Percentiles rank a stretch among this genome's conserved stretches.
Conservation (phyloP, 2,329 filamentous ascomycete genomes). For the Podosphaera leucotricha region DNA sequence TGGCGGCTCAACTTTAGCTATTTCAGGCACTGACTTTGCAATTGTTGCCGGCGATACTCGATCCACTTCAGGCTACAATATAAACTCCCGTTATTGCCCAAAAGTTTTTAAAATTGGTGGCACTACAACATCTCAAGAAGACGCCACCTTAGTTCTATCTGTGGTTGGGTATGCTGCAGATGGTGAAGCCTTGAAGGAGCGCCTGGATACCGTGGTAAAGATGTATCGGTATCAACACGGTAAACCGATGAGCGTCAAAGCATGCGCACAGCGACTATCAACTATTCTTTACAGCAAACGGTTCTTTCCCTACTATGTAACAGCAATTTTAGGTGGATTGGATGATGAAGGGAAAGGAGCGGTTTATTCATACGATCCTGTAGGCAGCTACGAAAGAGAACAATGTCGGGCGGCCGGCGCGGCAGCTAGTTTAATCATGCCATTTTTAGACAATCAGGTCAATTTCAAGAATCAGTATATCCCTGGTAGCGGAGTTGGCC, state of each 20-base stretch:
- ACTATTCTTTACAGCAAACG: constrained; percentile 94
- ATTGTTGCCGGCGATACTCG: constrained; percentile 96
- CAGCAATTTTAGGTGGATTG: constrained; percentile 78
- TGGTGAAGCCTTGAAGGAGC: constrained; percentile 79
- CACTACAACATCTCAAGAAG: constrained; percentile 61
- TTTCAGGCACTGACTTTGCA: constrained; percentile 79
- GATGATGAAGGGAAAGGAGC: constrained; percentile 90
- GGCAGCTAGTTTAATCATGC: constrained; percentile 88
- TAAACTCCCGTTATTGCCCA: constrained; percentile 86
- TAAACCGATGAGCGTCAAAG: constrained; percentile 84
- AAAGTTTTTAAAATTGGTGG: constrained; percentile 97
- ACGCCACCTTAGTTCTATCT: constrained; percentile 69
- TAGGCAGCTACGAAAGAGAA: constrained; percentile 92
- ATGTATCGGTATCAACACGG: constrained; percentile 98
- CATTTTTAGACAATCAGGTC: constrained; percentile 97
- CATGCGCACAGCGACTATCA: constrained; percentile 81
- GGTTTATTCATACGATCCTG: constrained; percentile 91
- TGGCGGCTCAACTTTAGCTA: constrained; percentile 85
- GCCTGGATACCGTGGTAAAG: constrained; percentile 83
- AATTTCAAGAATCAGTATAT: constrained; percentile 99
- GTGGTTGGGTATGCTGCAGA: constrained; percentile 94
- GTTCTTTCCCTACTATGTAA: constrained; percentile 97
- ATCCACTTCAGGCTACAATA: constrained; percentile 89
- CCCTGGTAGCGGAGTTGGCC: constrained; percentile 62
- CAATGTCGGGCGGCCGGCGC: constrained; percentile 87